Evolutionary conservation across 805 yeast genomes (phyloP).

Genomic region (Saccharomycopsis javanensis): DNA sequence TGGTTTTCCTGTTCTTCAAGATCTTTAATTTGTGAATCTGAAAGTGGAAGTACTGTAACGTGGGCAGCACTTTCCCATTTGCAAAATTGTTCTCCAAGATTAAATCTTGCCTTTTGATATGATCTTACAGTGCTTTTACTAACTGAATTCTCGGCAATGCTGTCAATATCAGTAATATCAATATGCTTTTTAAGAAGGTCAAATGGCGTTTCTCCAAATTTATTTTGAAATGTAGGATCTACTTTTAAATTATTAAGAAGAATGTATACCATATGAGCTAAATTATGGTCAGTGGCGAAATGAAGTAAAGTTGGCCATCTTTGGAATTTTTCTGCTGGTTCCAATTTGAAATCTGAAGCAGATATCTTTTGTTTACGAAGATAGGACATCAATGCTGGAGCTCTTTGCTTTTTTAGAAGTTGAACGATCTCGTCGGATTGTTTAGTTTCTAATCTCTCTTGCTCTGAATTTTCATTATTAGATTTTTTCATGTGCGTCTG

Average conservation of each 20-base stretch:
- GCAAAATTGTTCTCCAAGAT: constrained; percentile 57
- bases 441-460: constrained; percentile 32
- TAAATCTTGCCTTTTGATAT: constrained; percentile 59
- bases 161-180: not conserved
- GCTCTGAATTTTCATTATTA: constrained; percentile 10
- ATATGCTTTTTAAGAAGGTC: constrained; percentile 44
- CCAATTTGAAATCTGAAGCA: constrained; percentile 26
- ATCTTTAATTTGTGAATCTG: constrained; percentile 46
- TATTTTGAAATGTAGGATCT: constrained; percentile 52
- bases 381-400: constrained; percentile 61
- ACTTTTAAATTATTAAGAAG: constrained; percentile 57
- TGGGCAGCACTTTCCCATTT: constrained; percentile 56
- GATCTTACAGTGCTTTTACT: constrained; percentile 34
- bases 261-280: constrained; percentile 52
- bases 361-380: constrained; percentile 40
- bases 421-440: constrained; percentile 50
- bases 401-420: constrained; percentile 61
- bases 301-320: constrained; percentile 69
- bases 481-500: constrained; percentile 23
- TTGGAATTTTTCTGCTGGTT: constrained; percentile 44
- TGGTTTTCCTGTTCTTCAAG: constrained; percentile 29
- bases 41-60: constrained; percentile 32
- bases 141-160: constrained; percentile 17
- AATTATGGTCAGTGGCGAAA: constrained; percentile 61
- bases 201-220: constrained; percentile 52